Conservation (phyloP, 345 rosid species). For the Sapria himalayana region DNA sequence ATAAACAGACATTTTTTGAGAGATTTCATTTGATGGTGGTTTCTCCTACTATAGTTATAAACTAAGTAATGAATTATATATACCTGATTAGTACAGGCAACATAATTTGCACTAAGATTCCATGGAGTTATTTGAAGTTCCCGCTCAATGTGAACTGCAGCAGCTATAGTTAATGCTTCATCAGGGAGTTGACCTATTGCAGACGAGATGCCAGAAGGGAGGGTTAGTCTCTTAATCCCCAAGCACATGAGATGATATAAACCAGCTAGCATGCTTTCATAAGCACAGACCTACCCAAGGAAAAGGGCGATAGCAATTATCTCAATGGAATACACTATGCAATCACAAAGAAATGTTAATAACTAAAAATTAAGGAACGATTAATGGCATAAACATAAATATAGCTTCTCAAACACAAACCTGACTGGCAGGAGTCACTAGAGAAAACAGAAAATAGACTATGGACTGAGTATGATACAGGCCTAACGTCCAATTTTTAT, state of each 20-base stretch:
- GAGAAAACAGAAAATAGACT: no score
- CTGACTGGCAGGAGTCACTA: no score
- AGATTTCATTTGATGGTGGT: no score
- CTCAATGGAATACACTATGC: neutral
- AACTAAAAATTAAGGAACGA: no score
- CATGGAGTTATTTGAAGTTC: conserved; percentile 92
- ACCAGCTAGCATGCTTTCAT: conserved; percentile 97
- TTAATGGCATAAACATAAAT: no score
- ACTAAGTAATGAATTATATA: no score
- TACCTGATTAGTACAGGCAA: conserved; percentile 88
- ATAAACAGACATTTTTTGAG: no score
- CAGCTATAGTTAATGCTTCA: conserved; percentile 91
- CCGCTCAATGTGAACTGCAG: conserved; percentile 91
- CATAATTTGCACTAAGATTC: conserved; percentile 89
- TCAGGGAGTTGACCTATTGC: conserved; percentile 90
- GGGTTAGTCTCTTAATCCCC: conserved; percentile 62
- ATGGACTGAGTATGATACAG: no score
- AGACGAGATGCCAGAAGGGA: conserved; percentile 51
- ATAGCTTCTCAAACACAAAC: no score
- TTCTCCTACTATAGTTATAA: no score
- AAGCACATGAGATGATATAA: conserved; percentile 72
- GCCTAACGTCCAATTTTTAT: no score
- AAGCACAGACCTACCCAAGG: conserved; percentile 57
- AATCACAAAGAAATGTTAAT: neutral
- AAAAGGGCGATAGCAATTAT: neutral